Evolutionary conservation across 2,329 filamentous ascomycete species (phyloP).

Genomic region (Arachnomyces sp.): DNA sequence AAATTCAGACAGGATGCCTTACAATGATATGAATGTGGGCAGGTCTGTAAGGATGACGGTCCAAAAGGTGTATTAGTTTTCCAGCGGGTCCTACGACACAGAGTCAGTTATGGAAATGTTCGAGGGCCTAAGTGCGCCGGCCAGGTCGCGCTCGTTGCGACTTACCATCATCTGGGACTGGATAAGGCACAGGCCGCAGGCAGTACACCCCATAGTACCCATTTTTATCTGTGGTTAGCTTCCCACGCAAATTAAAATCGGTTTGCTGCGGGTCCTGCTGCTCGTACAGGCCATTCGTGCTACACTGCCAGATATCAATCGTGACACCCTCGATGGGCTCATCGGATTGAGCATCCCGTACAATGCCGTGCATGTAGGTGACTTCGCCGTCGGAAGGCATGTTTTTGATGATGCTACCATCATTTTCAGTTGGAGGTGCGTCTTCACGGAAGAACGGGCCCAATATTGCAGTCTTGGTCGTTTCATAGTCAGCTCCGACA

Average conservation of each 20-base stretch:
- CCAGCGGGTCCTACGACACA: slow-evolving; percentile 44
- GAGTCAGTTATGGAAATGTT: slow-evolving; percentile 6
- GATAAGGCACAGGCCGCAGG: slow-evolving; percentile 52
- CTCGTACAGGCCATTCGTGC: slow-evolving; percentile 62
- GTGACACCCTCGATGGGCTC: slow-evolving; percentile 56
- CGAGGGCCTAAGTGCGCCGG: too few relatives aligned
- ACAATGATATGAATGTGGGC: slow-evolving; percentile 58
- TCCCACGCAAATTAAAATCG: slow-evolving; percentile 66
- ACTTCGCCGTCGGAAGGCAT: slow-evolving; percentile 6
- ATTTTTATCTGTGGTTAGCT: slow-evolving; percentile 58
- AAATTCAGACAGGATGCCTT: slow-evolving; percentile 17
- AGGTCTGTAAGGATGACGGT: slow-evolving; percentile 53
- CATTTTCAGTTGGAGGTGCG: slow-evolving; percentile 61
- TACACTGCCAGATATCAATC: slow-evolving; percentile 73
- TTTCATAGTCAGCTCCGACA: slow-evolving; percentile 42
- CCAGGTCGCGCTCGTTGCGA: too few relatives aligned
- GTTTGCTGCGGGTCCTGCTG: slow-evolving; percentile 64
- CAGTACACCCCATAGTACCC: slow-evolving; percentile 58
- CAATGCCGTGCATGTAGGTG: slow-evolving; percentile 54
- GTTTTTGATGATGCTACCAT: slow-evolving; percentile 49
- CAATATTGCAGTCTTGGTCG: slow-evolving; percentile 69
- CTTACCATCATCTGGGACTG: slow-evolving; percentile 45
- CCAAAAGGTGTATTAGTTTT: slow-evolving; percentile 49
- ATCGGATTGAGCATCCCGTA: slow-evolving; percentile 51
- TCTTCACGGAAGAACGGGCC: slow-evolving; percentile 77